phyloP scores from a whole-genome alignment of 2,329 filamentous ascomycete species.

The Diplodia seriata region DNA sequence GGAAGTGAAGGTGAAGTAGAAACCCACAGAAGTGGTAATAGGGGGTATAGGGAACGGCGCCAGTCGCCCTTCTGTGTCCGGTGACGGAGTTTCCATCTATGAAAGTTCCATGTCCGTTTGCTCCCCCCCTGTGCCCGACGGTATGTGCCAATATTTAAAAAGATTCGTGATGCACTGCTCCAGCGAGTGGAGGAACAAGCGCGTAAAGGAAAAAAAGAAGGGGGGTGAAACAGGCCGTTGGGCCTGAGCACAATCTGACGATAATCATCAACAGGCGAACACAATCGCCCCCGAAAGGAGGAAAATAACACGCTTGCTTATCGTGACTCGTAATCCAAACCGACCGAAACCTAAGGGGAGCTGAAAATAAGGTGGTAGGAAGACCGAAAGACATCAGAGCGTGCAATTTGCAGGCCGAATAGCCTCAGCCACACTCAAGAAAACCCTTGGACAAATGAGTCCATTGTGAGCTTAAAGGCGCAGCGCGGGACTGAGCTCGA shows the following conservation, averaged over 20 bases:
- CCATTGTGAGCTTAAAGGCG: constrained; percentile 2
- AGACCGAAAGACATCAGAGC: constrained; percentile 1
- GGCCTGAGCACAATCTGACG: constrained; percentile 27
- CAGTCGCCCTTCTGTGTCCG: constrained; percentile 30
- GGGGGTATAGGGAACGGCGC: constrained; percentile 33
- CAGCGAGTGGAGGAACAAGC: constrained; percentile 21
- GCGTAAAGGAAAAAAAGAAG: not conserved
- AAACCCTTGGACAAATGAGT: not conserved
- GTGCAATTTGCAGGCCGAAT: constrained; percentile 7
- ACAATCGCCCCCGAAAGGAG: constrained; percentile 22
- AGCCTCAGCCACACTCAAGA: constrained; percentile 10
- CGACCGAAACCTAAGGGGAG: constrained; percentile 25
- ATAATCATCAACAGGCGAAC: constrained; percentile 28
- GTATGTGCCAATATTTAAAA: constrained; percentile 27
- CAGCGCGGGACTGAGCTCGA: not conserved
- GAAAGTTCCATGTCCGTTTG: constrained; percentile 31
- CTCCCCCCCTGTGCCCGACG: constrained; percentile 28
- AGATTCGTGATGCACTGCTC: constrained; percentile 27
- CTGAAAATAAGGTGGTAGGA: constrained; percentile 13
- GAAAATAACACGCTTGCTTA: constrained; percentile 32
- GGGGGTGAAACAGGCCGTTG: not conserved
- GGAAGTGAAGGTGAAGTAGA: constrained; percentile 27
- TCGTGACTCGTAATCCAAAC: constrained; percentile 33
- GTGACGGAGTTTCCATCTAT: constrained; percentile 33
- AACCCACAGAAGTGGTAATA: constrained; percentile 18